Percentiles rank a stretch among this genome's conserved stretches.
These are phyloP conservation scores for Neopestalotiopsis rosae DNA, from an alignment of 2,329 filamentous ascomycete species.

Conservation along the genomic window DNA sequence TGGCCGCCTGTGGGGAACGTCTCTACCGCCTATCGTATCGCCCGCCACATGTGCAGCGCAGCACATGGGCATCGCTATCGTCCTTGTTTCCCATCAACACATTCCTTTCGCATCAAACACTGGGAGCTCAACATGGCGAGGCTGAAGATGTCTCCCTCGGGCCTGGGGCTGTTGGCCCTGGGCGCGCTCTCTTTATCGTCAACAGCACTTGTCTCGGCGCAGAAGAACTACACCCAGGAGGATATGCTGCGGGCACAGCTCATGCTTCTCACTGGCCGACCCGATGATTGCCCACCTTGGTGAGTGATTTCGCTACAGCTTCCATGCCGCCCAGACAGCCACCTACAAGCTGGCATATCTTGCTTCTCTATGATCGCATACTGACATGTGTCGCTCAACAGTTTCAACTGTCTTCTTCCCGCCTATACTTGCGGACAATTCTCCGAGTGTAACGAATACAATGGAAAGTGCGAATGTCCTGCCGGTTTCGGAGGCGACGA, in stretches of 20 bases:
- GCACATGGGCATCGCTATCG: neutral
- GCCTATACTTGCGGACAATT: slow-evolving; percentile 92
- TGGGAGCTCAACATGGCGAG: slow-evolving; percentile 8
- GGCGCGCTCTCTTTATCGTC: slow-evolving; percentile 31
- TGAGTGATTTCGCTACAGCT: slow-evolving; percentile 40
- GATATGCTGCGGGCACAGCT: slow-evolving; percentile 70
- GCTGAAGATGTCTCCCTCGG: slow-evolving; percentile 32
- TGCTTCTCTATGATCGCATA: slow-evolving; percentile 11
- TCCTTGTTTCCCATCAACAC: neutral
- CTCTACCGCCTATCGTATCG: neutral
- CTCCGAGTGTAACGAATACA: slow-evolving; percentile 84
- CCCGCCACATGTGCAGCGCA: neutral
- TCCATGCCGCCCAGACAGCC: neutral
- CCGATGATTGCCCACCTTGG: slow-evolving; percentile 81
- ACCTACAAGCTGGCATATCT: slow-evolving; percentile 21
- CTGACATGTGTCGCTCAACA: slow-evolving; percentile 45
- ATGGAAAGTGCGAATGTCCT: slow-evolving; percentile 91
- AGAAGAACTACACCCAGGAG: slow-evolving; percentile 63
- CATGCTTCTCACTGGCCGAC: slow-evolving; percentile 74
- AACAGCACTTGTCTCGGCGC: slow-evolving; percentile 36
- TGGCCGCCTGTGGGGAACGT: slow-evolving; percentile 14
- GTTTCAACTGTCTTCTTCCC: slow-evolving; percentile 97
- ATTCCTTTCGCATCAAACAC: neutral
- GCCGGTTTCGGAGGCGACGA: slow-evolving; percentile 93
- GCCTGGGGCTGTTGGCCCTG: slow-evolving; percentile 28